These are phyloP conservation scores for Ligustrum vulgare DNA, from an alignment of 257 asterid genomes.

Conservation along the genomic window DNA sequence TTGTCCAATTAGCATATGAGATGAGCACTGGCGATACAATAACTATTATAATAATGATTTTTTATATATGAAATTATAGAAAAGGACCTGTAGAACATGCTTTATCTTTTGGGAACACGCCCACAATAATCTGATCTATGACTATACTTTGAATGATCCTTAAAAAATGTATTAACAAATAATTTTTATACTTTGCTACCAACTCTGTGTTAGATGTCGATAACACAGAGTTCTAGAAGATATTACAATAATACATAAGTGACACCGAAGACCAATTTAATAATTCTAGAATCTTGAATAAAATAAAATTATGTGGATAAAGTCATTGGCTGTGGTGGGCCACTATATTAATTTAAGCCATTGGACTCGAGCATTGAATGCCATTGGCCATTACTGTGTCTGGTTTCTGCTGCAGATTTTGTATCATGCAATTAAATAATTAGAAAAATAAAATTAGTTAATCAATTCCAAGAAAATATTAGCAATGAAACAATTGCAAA, in stretches of 20 bases:
- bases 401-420: neutral
- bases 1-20: neutral
- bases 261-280: neutral
- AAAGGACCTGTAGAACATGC: neutral
- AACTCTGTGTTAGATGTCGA: neutral
- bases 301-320: neutral
- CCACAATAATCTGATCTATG: neutral
- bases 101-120: neutral
- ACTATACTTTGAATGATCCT: neutral
- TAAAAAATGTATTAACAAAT: neutral
- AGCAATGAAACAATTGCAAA: neutral
- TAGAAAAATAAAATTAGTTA: neutral
- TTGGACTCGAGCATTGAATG: slow-evolving; percentile 1
- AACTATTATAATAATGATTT: neutral
- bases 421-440: neutral
- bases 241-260: neutral
- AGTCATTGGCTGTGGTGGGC: neutral
- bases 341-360: neutral
- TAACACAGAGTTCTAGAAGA: neutral
- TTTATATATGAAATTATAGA: neutral
- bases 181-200: neutral
- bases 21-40: neutral
- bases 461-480: neutral
- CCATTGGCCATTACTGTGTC: slow-evolving; percentile 16
- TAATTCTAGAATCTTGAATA: neutral